These are phyloP conservation scores for Termitomyces sp. DNA, from an alignment of 768 basidiomycete species.

Conservation along the genomic window DNA sequence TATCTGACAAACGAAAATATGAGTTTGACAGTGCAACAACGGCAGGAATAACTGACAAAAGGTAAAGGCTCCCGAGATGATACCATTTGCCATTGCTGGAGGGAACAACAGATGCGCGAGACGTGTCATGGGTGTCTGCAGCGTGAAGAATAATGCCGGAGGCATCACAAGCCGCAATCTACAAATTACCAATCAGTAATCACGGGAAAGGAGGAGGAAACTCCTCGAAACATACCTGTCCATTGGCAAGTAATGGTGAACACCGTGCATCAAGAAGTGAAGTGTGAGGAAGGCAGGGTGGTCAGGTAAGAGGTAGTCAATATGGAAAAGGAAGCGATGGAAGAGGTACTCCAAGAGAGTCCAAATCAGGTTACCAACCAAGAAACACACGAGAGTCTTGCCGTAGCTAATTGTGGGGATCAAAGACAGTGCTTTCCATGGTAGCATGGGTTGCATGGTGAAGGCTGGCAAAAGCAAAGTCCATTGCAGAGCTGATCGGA, in stretches of 20 bases:
- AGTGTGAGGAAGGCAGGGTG: constrained; percentile 69
- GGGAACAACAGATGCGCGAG: constrained; percentile 85
- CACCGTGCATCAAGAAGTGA: constrained; percentile 91
- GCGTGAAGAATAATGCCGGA: constrained; percentile 67
- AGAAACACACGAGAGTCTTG: constrained; percentile 64
- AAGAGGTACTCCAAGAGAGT: constrained; percentile 89
- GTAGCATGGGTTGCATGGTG: constrained; percentile 47
- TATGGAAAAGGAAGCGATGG: constrained; percentile 96
- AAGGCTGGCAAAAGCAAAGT: constrained; percentile 63
- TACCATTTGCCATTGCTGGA: constrained; percentile 78
- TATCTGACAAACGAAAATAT: constrained; percentile 37
- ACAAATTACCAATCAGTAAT: background rate
- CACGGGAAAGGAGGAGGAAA: background rate
- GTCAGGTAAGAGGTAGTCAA: constrained; percentile 87
- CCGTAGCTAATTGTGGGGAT: constrained; percentile 46
- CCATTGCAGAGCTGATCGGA: constrained; percentile 82
- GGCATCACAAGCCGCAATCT: constrained; percentile 97
- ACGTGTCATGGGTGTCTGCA: constrained; percentile 83
- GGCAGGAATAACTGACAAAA: constrained; percentile 52
- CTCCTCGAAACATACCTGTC: constrained; percentile 52
- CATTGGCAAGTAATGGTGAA: constrained; percentile 98
- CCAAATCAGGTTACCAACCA: constrained; percentile 87
- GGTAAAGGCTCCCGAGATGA: constrained; percentile 77
- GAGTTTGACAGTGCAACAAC: background rate
- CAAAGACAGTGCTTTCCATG: constrained; percentile 38